Base-by-base conservation (phyloP, 257 asterid genomes). In the Mentha longifolia region DNA sequence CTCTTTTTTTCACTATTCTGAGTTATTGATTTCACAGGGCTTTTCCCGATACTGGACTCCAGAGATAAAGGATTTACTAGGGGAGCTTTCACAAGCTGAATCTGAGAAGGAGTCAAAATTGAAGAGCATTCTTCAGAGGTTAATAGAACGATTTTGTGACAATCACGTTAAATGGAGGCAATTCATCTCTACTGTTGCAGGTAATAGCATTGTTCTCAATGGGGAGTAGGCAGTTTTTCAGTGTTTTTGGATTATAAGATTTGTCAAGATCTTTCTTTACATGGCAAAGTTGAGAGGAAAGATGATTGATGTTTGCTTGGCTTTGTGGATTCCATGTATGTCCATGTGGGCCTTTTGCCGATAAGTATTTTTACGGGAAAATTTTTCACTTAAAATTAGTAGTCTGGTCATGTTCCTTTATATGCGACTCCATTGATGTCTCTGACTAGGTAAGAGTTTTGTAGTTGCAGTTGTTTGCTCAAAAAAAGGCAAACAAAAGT, bases 21-120 rank as follows among this genome's bases (percentile, higher is more conserved):
- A 74, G 52, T 64, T 17, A 52, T 49, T 76, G 42, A 50, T 78
- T 15, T 82, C 70, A 61, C 81, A 91, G 99, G 99, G 99, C 71
- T 89, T 82, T 82, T 82, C 43, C 76, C 94, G 99, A 59, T 94
- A 91, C 85, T 86, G 98, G 98, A 88, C 85, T 67, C 99, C 98
- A 31, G 77, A 70, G 74, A 86, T 87, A 49, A 92, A 85, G 85
- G 70, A 76, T 31, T 69, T 86, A 63, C 0, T 88, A 11, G 92
- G 88, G 67, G 91, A 89, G 85, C 96, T 94, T 62, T 80, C 96
- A 64, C 89, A 74, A 70, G 98, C 97, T 74, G 95, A 84, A 85
- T 83, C 95, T 19, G 98, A 91, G 76, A 94, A 83, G 87, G 98
- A 94, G 65, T 77, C 93, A 15, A 88, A 85, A 81, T 77, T 94